Evolutionary conservation across 306 rosid genomes (phyloP), one percentile per base, ranked within the genome.

Genomic region (Begonia loranthoides): DNA sequence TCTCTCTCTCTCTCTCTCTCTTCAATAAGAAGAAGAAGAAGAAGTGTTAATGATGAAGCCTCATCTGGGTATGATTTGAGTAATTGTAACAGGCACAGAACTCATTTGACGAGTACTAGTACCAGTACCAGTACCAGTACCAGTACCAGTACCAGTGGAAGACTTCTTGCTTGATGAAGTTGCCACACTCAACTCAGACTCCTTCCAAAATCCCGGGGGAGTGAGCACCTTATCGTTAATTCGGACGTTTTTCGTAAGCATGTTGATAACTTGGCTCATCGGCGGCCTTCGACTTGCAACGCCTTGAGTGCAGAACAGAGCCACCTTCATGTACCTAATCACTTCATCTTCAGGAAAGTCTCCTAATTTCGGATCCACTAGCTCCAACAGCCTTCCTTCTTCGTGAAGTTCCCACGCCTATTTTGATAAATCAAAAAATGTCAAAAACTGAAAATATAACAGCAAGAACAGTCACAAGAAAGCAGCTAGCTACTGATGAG

Each of bases 231-330:
- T 76, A 58, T 79, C 93, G 13, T 84, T 82, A n/a, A 89, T 70
- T 59, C 68, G 79, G 15, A 84, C 94, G 22, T 73, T 76, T 73
- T 66, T 89, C 13, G 97, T 67, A 34, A 85, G 97, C 97, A 84
- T 89, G 54, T 89, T 59, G 65, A 79, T 61, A 9, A 82, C 95
- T 73, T 89, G 95, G 70, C 60, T 82, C 90, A 89, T 85, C 51
- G 54, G 52, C 7, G 97, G 97, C 50, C 97, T 73, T 52, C 77
- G 95, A 10, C 73, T 69, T 39, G 94, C 79, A 17, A 76, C 51
- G 6, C 79, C 79, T 76, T 82, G 97, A 8, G 95, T 89, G 63
- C 97, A 85, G 65, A 89, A 89, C 28, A 89, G 65, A 44, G 85
- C 97, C 55, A 85, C 78, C 56, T 64, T 66, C 10, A 82, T 76